Percentiles rank a stretch among this genome's conserved stretches.
phyloP scores from a whole-genome alignment of 805 yeast species.

The Wickerhamiella sergipiensis region DNA sequence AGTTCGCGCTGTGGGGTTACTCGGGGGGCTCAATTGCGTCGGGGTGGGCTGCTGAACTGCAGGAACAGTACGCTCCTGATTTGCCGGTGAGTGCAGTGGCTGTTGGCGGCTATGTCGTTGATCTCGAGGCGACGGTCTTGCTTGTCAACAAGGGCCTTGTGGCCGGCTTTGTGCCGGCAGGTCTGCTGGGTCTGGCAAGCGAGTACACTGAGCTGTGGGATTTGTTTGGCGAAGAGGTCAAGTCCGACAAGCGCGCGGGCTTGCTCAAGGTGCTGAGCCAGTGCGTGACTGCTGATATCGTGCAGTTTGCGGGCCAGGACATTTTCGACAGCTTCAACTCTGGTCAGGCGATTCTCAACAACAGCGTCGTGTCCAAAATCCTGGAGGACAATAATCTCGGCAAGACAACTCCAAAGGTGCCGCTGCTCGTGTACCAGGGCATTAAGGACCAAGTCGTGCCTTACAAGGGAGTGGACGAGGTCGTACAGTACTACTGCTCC shows the following conservation, averaged over 20 bases:
- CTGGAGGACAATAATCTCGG: conserved; percentile 12
- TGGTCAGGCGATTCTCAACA: conserved; percentile 12
- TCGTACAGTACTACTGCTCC: conserved; percentile 4
- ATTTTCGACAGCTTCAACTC: conserved; percentile 11
- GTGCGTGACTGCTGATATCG: conserved; percentile 11
- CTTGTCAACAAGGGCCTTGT: conserved; percentile 10
- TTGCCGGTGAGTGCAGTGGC: conserved; percentile 6
- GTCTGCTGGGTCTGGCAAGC: conserved; percentile 15
- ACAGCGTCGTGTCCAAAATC: conserved; percentile 3
- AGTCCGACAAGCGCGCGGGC: background rate
- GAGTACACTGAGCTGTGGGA: conserved; percentile 14
- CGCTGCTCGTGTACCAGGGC: conserved; percentile 18
- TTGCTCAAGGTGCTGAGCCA: conserved; percentile 5
- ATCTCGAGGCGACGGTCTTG: conserved; percentile 11
- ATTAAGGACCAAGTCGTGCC: conserved; percentile 15
- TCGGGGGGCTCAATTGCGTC: conserved; percentile 11
- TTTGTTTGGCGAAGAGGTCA: conserved; percentile 3
- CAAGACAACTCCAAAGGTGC: conserved; percentile 9
- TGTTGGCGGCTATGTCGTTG: conserved; percentile 6
- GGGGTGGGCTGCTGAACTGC: conserved; percentile 20
- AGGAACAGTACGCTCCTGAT: conserved; percentile 18
- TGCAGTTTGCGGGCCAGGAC: conserved; percentile 10
- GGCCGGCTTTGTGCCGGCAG: conserved; percentile 18
- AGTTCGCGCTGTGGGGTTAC: conserved; percentile 11
- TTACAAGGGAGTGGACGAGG: conserved; percentile 10